Evolutionary conservation across 371 early-diverging fungal genomes (phyloP), one percentile per base, ranked within the genome.

Genomic region (Syncephalastrum sp.): DNA sequence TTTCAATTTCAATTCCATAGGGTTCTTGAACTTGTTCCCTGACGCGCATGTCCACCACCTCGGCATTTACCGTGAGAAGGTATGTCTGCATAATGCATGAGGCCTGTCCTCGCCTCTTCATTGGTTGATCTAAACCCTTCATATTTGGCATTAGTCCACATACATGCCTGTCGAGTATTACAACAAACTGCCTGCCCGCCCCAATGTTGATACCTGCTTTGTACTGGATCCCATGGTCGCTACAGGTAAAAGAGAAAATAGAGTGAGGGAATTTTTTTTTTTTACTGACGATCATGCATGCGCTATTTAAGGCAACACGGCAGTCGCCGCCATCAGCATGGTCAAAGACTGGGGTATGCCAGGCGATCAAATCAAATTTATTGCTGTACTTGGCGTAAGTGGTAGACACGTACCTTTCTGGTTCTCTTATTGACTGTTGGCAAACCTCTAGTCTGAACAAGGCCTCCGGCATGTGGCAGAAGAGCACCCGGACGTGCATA

Each of bases 221-320:
- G 83, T 94, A 13, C 55, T 94, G 24, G 95, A 94, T 66, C 94
- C 94, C 16, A 86, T 93, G 68, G 75, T 93, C 47, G 93, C 93
- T 10, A 94, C 94, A 2, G 91, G 89, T 51, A 54, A 42, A 48
- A 17, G 6, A 6, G 21, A 1, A n/a, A 38, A 27, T 12, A 44
- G 14, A 29, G 0, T 0, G 51, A 13, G n/a, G 17, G 1, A 23
- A n/a, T 41, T 15, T 43, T 23, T 41, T 12, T 6, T 19, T 19
- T 29, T 58, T 14, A 12, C n/a, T 53, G 24, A 27, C 17, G 6
- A 38, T 61, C 46, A 21, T n/a, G 42, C 21, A 45, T 42, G 42
- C 16, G 19, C 3, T 41, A 8, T 10, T 1, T 51, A 47, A 69
- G 70, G 79, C 47, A 91, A 93, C 29, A 92, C 94, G 0, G 91